phyloP scores from a whole-genome alignment of 1,284 basidiomycete species.

The Porodaedalea pini region DNA sequence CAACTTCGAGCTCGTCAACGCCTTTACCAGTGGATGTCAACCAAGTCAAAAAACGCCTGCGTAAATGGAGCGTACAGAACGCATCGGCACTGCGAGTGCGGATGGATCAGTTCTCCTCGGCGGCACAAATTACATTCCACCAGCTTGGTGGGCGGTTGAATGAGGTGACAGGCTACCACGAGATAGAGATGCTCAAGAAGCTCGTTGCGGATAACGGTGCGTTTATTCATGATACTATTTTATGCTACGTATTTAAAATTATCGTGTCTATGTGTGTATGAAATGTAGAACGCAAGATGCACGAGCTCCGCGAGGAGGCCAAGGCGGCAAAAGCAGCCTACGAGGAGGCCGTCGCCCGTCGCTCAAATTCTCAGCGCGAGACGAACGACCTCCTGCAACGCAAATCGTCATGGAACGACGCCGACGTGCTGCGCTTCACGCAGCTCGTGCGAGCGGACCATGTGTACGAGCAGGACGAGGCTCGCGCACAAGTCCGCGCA shows the following conservation, averaged over 20 bases:
- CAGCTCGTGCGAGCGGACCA: conserved; percentile 86
- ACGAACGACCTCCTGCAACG: conserved; percentile 90
- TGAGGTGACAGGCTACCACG: conserved; percentile 84
- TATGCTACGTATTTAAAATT: not conserved
- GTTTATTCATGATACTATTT: conserved; percentile 22
- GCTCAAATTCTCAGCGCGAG: conserved; percentile 80
- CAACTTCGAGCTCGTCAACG: not conserved
- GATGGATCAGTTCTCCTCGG: conserved; percentile 54
- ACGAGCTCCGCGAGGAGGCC: conserved; percentile 54
- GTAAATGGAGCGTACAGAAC: conserved; percentile 49
- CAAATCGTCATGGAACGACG: conserved; percentile 82
- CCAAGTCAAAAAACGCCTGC: conserved; percentile 33
- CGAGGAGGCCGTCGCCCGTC: conserved; percentile 68
- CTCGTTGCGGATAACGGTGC: conserved; percentile 79
- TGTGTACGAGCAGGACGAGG: conserved; percentile 73
- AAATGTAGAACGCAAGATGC: conserved; percentile 60
- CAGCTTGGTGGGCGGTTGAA: conserved; percentile 78
- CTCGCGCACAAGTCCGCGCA: conserved; percentile 60
- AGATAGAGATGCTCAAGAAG: conserved; percentile 80
- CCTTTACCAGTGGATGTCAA: not conserved
- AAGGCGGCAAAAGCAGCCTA: conserved; percentile 70
- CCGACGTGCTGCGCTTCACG: conserved; percentile 82
- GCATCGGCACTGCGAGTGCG: conserved; percentile 46
- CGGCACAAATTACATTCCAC: conserved; percentile 58
- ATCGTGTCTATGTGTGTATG: not conserved